These are phyloP conservation scores for Arbutus unedo DNA, from an alignment of 148 eudicot species.

Conservation along the genomic window DNA sequence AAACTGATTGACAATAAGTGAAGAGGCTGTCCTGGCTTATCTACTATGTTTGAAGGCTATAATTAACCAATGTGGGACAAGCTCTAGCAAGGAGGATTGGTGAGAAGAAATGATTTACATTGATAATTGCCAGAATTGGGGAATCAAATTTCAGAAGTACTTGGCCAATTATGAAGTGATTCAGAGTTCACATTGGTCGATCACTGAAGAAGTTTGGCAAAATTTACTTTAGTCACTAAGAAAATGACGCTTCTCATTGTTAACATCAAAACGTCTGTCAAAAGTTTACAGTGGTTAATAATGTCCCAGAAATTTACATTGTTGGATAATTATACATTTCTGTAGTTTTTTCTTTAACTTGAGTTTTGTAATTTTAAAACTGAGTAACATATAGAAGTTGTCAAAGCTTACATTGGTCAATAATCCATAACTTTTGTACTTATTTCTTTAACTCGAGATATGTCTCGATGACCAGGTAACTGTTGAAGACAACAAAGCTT, in stretches of 20 bases:
- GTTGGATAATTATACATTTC: background rate
- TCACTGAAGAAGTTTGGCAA: background rate
- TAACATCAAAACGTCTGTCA: background rate
- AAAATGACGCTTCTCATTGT: background rate
- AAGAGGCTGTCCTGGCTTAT: background rate
- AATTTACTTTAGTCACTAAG: background rate
- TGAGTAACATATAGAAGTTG: background rate
- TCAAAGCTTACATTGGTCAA: background rate
- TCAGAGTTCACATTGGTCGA: background rate
- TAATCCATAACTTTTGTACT: background rate
- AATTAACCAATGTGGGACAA: background rate
- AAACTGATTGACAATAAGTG: background rate
- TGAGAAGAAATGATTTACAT: constrained; percentile 1
- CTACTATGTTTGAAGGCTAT: background rate
- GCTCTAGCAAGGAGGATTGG: background rate
- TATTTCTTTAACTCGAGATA: background rate
- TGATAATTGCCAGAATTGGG: background rate
- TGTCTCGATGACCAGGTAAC: background rate
- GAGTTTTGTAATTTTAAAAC: background rate
- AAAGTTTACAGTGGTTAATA: background rate
- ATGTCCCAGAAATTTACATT: background rate
- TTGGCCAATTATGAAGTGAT: background rate
- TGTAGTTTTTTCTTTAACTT: background rate
- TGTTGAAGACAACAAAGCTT: background rate
- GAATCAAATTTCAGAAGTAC: background rate